Evolutionary conservation across 202 grass and related monocot genomes (phyloP).

Genomic region (Digitaria exilis): DNA sequence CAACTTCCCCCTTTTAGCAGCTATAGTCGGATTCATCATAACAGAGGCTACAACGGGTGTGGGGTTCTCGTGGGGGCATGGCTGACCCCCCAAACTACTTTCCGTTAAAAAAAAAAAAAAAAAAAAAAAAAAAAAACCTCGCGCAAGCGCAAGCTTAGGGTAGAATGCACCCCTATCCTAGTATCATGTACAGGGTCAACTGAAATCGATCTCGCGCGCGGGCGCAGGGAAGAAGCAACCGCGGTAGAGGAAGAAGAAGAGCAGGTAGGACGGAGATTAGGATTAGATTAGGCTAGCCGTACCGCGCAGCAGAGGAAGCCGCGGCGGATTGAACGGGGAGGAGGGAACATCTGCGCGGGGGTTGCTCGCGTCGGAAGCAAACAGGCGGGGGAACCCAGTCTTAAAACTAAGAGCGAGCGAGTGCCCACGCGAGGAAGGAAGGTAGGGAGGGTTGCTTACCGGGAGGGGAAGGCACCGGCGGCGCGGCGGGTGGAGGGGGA

Average conservation of each 20-base stretch:
- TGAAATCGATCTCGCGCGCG: slow-evolving; percentile 5
- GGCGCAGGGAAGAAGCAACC: not conserved
- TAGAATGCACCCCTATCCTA: not conserved
- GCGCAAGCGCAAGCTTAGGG: not conserved
- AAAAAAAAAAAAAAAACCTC: not conserved
- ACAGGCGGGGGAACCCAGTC: not conserved
- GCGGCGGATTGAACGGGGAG: not conserved
- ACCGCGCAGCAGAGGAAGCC: slow-evolving; percentile 5
- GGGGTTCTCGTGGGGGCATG: not conserved
- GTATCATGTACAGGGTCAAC: not conserved
- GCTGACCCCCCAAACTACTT: not conserved
- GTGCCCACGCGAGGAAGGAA: not conserved
- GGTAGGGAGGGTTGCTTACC: slow-evolving; percentile 29
- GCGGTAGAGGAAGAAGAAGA: not conserved
- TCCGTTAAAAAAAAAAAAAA: not conserved
- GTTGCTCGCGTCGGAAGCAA: slow-evolving; percentile 17
- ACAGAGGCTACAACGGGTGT: not conserved
- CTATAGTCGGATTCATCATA: not conserved
- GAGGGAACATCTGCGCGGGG: not conserved
- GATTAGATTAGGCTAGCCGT: not conserved
- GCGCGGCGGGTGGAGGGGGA: not conserved
- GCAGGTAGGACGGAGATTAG: not conserved
- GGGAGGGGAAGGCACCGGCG: not conserved
- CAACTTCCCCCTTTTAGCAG: not conserved
- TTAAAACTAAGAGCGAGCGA: not conserved